Evolutionary conservation across 179 eudicot species (phyloP).

Genomic region (Carnegiea gigantea): DNA sequence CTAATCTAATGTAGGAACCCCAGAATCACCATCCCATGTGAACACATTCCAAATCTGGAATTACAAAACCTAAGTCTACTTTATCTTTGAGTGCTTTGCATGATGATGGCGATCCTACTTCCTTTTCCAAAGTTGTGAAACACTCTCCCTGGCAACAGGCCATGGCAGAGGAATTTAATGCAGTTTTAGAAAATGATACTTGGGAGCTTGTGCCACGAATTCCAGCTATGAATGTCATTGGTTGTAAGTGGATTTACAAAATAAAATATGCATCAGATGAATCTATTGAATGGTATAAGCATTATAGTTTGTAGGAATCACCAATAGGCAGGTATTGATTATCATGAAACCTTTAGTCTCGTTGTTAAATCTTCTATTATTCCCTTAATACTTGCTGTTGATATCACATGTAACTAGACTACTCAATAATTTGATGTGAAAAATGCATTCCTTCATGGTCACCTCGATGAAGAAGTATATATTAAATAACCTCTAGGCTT

Average conservation of each 20-base stretch:
- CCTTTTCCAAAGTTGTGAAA: neutral
- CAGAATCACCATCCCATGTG: neutral
- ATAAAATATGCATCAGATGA: neutral
- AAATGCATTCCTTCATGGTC: too few species aligned
- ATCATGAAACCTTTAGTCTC: neutral
- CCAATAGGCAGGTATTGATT: neutral
- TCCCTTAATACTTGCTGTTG: neutral
- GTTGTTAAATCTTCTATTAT: neutral
- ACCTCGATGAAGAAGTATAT: too few species aligned
- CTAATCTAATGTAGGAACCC: rapidly evolving
- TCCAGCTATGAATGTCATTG: neutral
- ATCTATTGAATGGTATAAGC: neutral
- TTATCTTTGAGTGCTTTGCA: neutral
- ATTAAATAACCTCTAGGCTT: neutral
- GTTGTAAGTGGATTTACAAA: too few species aligned
- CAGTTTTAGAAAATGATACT: neutral
- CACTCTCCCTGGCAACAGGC: neutral
- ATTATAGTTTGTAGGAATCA: neutral
- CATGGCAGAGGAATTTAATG: neutral
- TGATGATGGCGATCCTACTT: neutral
- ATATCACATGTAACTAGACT: neutral
- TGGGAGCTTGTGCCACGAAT: neutral
- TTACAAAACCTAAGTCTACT: neutral
- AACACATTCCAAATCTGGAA: neutral
- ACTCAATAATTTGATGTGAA: neutral